phyloP scores from a whole-genome alignment of 495 filamentous ascomycete species.

The Neurospora sp. region DNA sequence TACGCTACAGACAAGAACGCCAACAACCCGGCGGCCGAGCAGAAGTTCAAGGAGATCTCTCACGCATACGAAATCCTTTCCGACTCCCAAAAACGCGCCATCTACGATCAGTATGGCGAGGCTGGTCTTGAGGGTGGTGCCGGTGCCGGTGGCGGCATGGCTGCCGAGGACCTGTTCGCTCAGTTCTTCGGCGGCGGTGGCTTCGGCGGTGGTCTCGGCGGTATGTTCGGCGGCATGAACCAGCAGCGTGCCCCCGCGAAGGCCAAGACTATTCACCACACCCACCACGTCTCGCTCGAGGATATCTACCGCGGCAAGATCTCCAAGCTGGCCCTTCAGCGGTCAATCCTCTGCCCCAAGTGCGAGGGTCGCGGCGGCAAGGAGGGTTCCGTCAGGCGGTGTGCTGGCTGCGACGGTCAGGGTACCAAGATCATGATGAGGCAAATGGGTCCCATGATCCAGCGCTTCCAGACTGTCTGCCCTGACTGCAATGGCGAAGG shows the following conservation, averaged over 20 bases:
- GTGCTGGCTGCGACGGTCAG: constrained; percentile 77
- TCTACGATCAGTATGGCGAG: constrained; percentile 97
- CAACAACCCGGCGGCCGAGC: constrained; percentile 83
- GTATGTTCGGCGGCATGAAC: constrained; percentile 69
- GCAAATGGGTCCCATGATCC: constrained; percentile 99
- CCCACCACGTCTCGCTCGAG: constrained; percentile 94
- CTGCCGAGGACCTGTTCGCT: constrained; percentile 91
- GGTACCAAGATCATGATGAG: constrained; percentile 99
- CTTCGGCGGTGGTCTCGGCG: constrained; percentile 66
- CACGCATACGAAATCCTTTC: constrained; percentile 91
- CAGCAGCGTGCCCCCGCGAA: constrained; percentile 80
- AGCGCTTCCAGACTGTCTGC: constrained; percentile 98
- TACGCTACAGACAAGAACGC: constrained; percentile 76
- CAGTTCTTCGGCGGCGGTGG: constrained; percentile 91
- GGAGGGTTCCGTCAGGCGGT: constrained; percentile 90
- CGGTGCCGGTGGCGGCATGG: constrained; percentile 74
- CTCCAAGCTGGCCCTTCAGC: constrained; percentile 93
- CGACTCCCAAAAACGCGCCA: constrained; percentile 76
- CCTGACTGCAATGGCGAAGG: constrained; percentile 96
- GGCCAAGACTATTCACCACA: constrained; percentile 91
- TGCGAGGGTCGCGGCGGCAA: constrained; percentile 96
- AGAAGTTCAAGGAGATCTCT: constrained; percentile 97
- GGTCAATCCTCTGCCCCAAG: constrained; percentile 90
- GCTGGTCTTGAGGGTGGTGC: constrained; percentile 87
- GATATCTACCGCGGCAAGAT: constrained; percentile 98